Conservation (phyloP, 1,139 yeast species). For the Debaryomyces fabryi region DNA sequence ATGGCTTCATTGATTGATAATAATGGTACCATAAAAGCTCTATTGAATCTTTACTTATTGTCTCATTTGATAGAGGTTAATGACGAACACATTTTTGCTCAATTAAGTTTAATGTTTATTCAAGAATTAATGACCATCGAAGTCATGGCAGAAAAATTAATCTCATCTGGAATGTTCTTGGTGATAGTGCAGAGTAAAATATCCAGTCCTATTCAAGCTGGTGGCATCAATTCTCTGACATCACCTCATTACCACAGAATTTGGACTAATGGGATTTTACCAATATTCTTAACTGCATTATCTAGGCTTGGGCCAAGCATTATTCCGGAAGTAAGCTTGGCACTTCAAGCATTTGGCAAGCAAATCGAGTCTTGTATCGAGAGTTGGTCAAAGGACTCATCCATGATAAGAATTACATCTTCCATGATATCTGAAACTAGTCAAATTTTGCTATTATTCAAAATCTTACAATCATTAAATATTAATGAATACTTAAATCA, state of each 20-base stretch:
- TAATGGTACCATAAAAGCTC: conserved; percentile 62
- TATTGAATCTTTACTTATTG: conserved; percentile 67
- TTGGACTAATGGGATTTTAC: conserved; percentile 83
- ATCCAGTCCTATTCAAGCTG: conserved; percentile 66
- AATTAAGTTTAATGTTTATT: conserved; percentile 67
- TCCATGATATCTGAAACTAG: conserved; percentile 77
- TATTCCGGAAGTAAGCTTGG: conserved; percentile 66
- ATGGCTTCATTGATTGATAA: conserved; percentile 58
- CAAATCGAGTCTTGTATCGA: conserved; percentile 67
- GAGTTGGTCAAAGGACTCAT: conserved; percentile 69
- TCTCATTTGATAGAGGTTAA: conserved; percentile 64
- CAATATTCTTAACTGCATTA: conserved; percentile 63
- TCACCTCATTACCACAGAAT: conserved; percentile 65
- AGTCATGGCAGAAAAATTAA: conserved; percentile 65
- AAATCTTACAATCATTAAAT: conserved; percentile 54
- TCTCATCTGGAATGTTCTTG: conserved; percentile 67
- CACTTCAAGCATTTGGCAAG: conserved; percentile 62
- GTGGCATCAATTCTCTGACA: conserved; percentile 53
- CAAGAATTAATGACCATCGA: conserved; percentile 68
- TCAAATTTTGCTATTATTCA: conserved; percentile 69
- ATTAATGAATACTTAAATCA: conserved; percentile 44
- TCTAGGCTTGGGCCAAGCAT: conserved; percentile 65
- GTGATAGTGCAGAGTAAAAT: conserved; percentile 75
- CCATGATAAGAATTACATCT: conserved; percentile 57
- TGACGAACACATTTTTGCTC: conserved; percentile 72